Base-by-base conservation (phyloP, 1,284 basidiomycete species). In the Ustilago nuda region DNA sequence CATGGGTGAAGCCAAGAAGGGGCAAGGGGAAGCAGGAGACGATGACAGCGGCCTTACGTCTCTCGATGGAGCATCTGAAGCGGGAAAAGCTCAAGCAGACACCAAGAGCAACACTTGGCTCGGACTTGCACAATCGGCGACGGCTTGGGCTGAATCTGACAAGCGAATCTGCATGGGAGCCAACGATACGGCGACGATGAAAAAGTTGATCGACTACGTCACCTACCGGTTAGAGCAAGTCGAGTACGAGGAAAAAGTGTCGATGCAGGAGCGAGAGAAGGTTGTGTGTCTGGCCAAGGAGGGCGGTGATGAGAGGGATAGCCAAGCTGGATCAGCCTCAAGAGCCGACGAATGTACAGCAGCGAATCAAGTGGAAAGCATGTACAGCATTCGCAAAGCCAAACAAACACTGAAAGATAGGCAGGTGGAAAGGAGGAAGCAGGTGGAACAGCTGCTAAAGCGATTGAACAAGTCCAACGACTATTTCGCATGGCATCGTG, bases 401-500 rank as follows among this genome's bases (percentile, higher is more conserved):
- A 79, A 76, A 56, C 62, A 68, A 53, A 60, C 46, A 63, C 62
- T 79, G 58, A 72, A 66, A 59, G 73, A 79, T 23, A 57, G 46
- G 56, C 76, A 79, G 54, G 76, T 72, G 57, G 61, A 64, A 43
- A 56, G 73, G 56, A 65, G 64, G 33, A 68, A 54, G 46, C 62
- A 67, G 52, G 60, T 76, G 36, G 53, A 73, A 37, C 56, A 56
- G 53, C 70, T 80, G 27, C 12, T 61, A 19, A 66, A 76, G 56
- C 54, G 63, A 9, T 51, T 80, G 27, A 55, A 48, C 53, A 72
- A 59, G 51, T 56, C 63, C 17, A 76, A 72, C 13, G 66, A 76
- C 56, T 80, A 80, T 60, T 80, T 77, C 66, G 75, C 70, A 8
- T 77, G 75, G 75, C 75, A 77, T 43, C 66, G 75, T 33, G 65